Percentiles rank a stretch among this genome's conserved stretches.
Conservation (phyloP, 176 grass and related monocot genomes). For the Canna indica region DNA sequence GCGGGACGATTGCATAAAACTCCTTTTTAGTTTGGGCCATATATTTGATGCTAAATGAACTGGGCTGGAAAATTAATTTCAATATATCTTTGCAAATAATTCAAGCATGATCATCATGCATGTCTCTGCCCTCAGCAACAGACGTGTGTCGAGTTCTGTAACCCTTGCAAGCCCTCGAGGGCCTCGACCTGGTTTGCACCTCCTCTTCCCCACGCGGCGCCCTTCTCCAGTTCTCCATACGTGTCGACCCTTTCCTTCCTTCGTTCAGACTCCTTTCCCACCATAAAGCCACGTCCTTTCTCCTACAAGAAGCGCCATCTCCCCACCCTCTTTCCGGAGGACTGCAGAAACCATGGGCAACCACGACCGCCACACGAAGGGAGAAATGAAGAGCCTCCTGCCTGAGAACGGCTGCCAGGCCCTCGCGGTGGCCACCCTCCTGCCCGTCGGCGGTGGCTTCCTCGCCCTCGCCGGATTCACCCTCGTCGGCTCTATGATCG, state of each 20-base stretch:
- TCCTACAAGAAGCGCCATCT: too few relatives aligned
- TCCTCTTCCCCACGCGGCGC: slow-evolving; percentile 35
- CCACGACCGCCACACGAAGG: slow-evolving; percentile 3
- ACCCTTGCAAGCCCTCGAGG: slow-evolving; percentile 33
- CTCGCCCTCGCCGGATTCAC: slow-evolving; percentile 55
- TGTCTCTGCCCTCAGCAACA: too few relatives aligned
- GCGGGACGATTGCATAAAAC: too few relatives aligned
- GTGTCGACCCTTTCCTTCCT: slow-evolving; percentile 46
- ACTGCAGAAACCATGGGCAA: slow-evolving; percentile 35
- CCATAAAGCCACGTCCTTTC: not conserved
- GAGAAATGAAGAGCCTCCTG: slow-evolving; percentile 41
- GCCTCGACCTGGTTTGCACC: not conserved
- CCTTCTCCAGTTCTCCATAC: slow-evolving; percentile 23
- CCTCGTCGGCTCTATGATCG: slow-evolving; percentile 50
- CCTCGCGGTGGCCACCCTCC: slow-evolving; percentile 70
- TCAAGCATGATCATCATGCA: too few relatives aligned
- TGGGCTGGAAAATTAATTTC: too few relatives aligned
- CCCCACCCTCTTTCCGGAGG: too few relatives aligned
- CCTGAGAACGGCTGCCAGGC: slow-evolving; percentile 68
- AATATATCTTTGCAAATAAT: too few relatives aligned
- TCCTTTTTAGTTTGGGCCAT: too few relatives aligned
- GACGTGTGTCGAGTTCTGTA: slow-evolving; percentile 6
- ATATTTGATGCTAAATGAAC: too few relatives aligned
- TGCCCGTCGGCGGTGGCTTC: slow-evolving; percentile 66
- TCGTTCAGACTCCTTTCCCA: slow-evolving; percentile 10